These are phyloP conservation scores for Leonotis leonurus DNA, from an alignment of 257 asterid species.

Conservation along the genomic window DNA sequence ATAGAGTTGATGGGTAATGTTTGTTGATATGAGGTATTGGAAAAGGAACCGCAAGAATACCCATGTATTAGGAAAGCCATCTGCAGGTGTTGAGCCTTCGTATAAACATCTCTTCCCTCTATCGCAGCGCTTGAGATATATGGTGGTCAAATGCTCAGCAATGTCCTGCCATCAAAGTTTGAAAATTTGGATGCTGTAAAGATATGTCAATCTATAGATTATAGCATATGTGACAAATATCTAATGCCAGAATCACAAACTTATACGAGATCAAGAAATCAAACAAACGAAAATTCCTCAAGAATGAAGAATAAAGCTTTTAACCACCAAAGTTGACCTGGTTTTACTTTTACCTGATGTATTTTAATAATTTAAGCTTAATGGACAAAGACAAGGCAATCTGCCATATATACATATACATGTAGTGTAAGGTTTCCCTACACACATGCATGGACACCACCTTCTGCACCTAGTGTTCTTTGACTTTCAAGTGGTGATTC, in stretches of 20 bases:
- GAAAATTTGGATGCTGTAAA: not conserved
- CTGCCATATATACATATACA: not conserved
- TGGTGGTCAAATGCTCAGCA: constrained; percentile 93
- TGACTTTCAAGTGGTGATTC: not conserved
- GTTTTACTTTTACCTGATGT: no score
- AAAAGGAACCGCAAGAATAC: constrained; percentile 20
- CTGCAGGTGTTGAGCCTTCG: constrained; percentile 86
- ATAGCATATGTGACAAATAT: not conserved
- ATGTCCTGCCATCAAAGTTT: constrained; percentile 56
- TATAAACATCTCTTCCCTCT: constrained; percentile 89
- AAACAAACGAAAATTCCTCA: not conserved
- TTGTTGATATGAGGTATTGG: not conserved
- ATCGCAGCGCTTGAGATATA: constrained; percentile 74
- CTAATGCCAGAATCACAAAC: not conserved
- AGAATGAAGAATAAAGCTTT: not conserved
- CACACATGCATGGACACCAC: not conserved
- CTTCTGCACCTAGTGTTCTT: not conserved
- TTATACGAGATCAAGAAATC: not conserved
- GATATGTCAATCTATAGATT: not conserved
- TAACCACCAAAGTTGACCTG: not conserved
- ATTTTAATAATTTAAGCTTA: not conserved
- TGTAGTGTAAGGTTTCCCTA: not conserved
- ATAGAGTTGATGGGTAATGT: not conserved
- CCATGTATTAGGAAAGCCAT: constrained; percentile 78
- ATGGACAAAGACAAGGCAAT: not conserved